Percentiles rank a stretch among this genome's conserved stretches.
These are phyloP conservation scores for Paramecium octaurelia DNA, from an alignment of 73 alveolate genomes.

Conservation along the genomic window DNA sequence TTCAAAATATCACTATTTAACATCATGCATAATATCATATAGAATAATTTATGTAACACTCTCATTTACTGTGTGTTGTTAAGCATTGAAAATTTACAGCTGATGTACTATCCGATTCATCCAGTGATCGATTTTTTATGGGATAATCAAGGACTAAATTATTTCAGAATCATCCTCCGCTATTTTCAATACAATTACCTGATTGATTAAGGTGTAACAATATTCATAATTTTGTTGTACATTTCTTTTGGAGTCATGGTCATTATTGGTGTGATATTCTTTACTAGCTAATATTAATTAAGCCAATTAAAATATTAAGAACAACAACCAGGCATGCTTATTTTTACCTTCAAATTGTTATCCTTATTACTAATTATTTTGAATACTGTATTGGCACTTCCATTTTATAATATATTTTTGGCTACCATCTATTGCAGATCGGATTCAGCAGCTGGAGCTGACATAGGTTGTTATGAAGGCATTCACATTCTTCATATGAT, in stretches of 20 bases:
- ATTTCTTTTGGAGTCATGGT: conserved; percentile 32
- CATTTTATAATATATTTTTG: conserved; percentile 18
- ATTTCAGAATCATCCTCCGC: neutral
- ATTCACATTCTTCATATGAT: conserved; percentile 22
- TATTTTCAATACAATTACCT: conserved; percentile 16
- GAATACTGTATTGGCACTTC: conserved; percentile 10
- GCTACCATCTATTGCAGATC: conserved; percentile 24
- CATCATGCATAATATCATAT: neutral
- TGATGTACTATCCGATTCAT: conserved; percentile 15
- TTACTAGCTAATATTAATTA: neutral
- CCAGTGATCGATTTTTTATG: conserved; percentile 37
- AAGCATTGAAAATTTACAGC: neutral
- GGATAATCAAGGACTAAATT: neutral
- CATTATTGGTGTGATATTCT: neutral
- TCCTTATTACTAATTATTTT: neutral
- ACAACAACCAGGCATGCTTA: neutral
- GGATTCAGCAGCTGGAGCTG: conserved; percentile 29
- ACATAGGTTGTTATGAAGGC: conserved; percentile 11
- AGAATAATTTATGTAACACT: conserved; percentile 2
- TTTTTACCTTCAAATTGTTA: neutral
- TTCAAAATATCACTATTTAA: conserved; percentile 12
- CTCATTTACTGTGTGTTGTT: neutral
- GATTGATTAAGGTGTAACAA: conserved; percentile 12
- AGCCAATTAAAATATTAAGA: neutral
- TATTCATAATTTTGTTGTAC: neutral